Evolutionary conservation across 2,329 filamentous ascomycete genomes (phyloP).

Genomic region (Ascomycota sp.): DNA sequence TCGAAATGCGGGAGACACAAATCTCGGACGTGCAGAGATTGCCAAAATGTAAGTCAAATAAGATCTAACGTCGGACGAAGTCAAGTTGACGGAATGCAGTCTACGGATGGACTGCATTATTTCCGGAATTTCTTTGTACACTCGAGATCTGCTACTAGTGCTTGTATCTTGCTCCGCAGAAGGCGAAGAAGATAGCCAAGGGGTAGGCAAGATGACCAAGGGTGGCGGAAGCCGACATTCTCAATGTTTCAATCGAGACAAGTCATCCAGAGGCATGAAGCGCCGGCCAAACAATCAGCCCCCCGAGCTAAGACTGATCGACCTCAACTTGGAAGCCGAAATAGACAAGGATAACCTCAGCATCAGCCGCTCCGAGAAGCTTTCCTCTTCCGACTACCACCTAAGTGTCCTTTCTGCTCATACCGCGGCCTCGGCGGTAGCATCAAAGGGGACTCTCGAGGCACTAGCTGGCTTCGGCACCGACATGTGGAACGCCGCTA

Average conservation of each 20-base stretch:
- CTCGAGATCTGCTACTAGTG: constrained; percentile 71
- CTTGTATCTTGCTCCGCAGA: constrained; percentile 75
- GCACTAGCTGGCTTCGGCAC: constrained; percentile 49
- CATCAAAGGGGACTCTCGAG: constrained; percentile 53
- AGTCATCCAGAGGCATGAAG: constrained; percentile 43
- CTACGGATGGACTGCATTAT: constrained; percentile 95
- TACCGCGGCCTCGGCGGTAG: constrained; percentile 40
- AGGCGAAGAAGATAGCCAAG: constrained; percentile 37
- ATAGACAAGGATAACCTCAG: constrained; percentile 72
- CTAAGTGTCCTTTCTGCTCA: constrained; percentile 62
- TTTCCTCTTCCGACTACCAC: constrained; percentile 84
- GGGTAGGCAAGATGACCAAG: constrained; percentile 6
- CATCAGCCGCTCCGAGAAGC: constrained; percentile 67
- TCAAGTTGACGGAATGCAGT: constrained; percentile 18
- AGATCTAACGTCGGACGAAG: not conserved
- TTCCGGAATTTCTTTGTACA: constrained; percentile 92
- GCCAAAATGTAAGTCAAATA: constrained; percentile 57
- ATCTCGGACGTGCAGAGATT: constrained; percentile 68
- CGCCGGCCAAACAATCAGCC: constrained; percentile 61
- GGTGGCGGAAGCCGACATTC: constrained; percentile 23
- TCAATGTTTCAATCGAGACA: constrained; percentile 28
- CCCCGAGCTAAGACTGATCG: constrained; percentile 79
- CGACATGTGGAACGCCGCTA: constrained; percentile 78
- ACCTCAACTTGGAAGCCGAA: constrained; percentile 70
- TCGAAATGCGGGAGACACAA: constrained; percentile 47